Conservation (phyloP, 768 basidiomycete genomes). For the Leccinum variicolor region DNA sequence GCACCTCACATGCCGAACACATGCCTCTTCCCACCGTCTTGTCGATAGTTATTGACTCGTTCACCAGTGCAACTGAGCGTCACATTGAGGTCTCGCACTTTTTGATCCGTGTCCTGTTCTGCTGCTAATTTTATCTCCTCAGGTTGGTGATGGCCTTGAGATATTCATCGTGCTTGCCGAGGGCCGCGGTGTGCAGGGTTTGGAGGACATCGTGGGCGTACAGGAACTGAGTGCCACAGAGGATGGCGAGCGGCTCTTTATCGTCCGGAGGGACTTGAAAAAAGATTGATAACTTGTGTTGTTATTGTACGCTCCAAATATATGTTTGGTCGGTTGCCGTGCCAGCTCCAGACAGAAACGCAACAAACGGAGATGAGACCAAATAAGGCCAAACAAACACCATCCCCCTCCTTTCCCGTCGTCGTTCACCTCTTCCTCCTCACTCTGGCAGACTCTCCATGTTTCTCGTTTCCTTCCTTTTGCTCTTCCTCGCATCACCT, state of each 20-base stretch:
- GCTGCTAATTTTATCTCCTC: slow-evolving; percentile 6
- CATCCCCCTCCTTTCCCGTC: neutral
- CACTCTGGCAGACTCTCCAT: slow-evolving; percentile 2
- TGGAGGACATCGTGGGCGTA: slow-evolving; percentile 52
- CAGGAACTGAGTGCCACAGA: slow-evolving; percentile 60
- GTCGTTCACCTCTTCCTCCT: neutral
- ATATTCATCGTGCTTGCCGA: slow-evolving; percentile 82
- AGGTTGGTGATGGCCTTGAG: slow-evolving; percentile 96
- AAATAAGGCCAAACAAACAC: neutral
- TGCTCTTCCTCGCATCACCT: slow-evolving; percentile 23
- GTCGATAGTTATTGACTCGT: slow-evolving; percentile 89
- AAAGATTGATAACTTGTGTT: slow-evolving; percentile 52
- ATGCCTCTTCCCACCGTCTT: slow-evolving; percentile 79
- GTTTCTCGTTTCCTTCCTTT: slow-evolving; percentile 25
- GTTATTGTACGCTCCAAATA: neutral
- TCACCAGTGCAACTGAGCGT: slow-evolving; percentile 95
- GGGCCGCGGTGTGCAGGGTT: slow-evolving; percentile 56
- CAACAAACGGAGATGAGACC: neutral
- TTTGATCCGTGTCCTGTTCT: slow-evolving; percentile 1
- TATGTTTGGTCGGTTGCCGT: neutral
- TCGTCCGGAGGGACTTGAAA: slow-evolving; percentile 77
- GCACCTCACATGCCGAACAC: slow-evolving; percentile 73
- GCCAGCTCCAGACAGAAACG: neutral
- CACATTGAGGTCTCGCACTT: slow-evolving; percentile 82
- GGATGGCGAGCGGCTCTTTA: slow-evolving; percentile 73